Conservation (phyloP, 169 alveolate species). For the Perkinsus olseni region DNA sequence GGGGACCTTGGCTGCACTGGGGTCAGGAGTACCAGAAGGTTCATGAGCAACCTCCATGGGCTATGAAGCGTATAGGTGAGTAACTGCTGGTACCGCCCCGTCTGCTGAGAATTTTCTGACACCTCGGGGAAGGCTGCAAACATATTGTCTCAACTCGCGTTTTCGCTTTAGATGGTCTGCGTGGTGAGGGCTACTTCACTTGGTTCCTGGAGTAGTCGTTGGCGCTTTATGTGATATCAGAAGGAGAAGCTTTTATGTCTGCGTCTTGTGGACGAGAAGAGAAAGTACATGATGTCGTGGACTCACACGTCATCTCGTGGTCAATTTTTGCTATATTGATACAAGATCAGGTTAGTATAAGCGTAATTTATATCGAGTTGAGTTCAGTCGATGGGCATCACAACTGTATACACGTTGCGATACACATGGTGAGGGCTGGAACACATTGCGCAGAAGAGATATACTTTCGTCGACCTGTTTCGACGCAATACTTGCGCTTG, state of each 20-base stretch:
- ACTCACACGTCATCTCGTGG: background rate
- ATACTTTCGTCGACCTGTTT: too few relatives aligned
- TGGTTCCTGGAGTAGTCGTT: conserved; percentile 25
- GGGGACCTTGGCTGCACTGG: background rate
- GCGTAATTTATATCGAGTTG: too few relatives aligned
- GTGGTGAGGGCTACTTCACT: conserved; percentile 29
- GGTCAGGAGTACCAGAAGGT: background rate
- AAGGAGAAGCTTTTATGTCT: background rate
- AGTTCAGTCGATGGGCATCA: too few relatives aligned
- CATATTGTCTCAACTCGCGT: background rate
- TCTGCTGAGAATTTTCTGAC: too few relatives aligned
- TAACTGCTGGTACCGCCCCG: background rate
- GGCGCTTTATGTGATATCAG: background rate
- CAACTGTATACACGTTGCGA: too few relatives aligned
- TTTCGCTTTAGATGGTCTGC: conserved; percentile 17
- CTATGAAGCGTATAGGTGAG: conserved; percentile 1
- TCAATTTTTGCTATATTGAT: background rate
- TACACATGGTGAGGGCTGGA: too few relatives aligned
- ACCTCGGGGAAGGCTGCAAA: too few relatives aligned
- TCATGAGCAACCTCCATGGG: background rate
- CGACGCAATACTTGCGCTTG: too few relatives aligned
- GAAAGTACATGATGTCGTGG: background rate
- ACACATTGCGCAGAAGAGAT: too few relatives aligned
- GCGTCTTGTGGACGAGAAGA: background rate
- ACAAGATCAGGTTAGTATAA: background rate